phyloP scores from a whole-genome alignment of 306 rosid species.

The Prunus padus region DNA sequence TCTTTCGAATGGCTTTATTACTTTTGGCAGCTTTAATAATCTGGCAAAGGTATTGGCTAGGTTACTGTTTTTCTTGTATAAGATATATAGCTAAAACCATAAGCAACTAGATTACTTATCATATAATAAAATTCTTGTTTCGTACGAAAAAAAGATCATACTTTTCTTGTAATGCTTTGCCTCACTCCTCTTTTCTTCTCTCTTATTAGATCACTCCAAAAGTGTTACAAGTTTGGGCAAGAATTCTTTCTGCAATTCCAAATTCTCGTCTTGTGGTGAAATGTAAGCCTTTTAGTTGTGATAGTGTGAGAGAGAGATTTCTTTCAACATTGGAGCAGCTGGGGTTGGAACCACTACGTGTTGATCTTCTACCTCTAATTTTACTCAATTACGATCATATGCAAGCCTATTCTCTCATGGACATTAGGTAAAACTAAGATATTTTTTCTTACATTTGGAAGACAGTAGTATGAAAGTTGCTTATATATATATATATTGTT shows the following conservation, averaged over 20 bases:
- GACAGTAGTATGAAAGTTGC: background rate
- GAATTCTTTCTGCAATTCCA: conserved; percentile 82
- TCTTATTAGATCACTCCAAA: conserved; percentile 81
- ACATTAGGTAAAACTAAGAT: conserved; percentile 70
- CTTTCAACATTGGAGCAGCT: conserved; percentile 83
- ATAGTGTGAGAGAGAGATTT: conserved; percentile 88
- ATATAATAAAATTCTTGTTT: background rate
- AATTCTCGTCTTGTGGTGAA: conserved; percentile 98
- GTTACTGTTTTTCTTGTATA: conserved; percentile 15
- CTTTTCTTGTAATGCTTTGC: conserved; percentile 5
- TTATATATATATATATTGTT: background rate
- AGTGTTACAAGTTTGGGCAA: conserved; percentile 96
- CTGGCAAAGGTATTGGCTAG: conserved; percentile 81
- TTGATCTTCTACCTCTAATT: conserved; percentile 95
- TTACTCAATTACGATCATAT: conserved; percentile 94
- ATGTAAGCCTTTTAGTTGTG: conserved; percentile 98
- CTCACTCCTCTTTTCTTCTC: conserved; percentile 3
- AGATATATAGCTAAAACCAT: background rate
- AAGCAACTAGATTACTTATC: background rate
- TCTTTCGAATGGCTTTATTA: conserved; percentile 86
- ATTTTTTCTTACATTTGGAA: conserved; percentile 1
- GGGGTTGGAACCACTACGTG: conserved; percentile 89
- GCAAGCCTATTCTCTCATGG: conserved; percentile 99
- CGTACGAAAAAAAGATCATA: background rate
- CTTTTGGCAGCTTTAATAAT: conserved; percentile 98